Base-by-base conservation (phyloP, 331 rosid genomes). In the Quercus lobata region DNA sequence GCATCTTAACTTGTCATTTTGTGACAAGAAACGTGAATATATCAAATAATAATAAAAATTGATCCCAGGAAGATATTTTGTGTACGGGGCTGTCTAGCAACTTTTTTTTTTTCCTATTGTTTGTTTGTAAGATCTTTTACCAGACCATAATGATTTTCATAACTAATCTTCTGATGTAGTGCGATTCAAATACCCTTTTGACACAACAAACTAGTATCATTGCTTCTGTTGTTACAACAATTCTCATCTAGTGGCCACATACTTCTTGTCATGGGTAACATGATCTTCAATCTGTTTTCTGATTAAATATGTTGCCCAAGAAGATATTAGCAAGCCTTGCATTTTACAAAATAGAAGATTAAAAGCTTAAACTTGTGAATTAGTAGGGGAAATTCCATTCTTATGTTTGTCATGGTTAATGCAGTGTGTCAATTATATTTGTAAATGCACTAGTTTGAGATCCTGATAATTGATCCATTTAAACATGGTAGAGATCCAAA, bases 401-500 rank as follows among this genome's bases (percentile, higher is more conserved):
- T 61, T 52, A 12, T 27, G 17, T 44, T 54, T 12, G 2, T 10
- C 24, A 49, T 49, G n/a, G 65, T 77, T 25, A 71, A 24, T 77
- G 72, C 75, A 75, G 22, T 49, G 55, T 53, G 19, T 83, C 29
- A 21, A 57, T 21, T 62, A 69, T 79, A 32, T 27, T 60, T 2
- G 76, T 60, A 55, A 4, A 62, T 19, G 65, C 49, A 72, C 35
- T 68, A 41, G 70, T 55, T 56, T 57, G 63, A 37, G 29, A 58
- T 57, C 71, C 80, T 65, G 69, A 73, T 65, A 53, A 60, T 34
- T 72, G 79, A 73, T 41, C 54, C 54, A 41, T 83, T 85, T 69
- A 74, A 69, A 83, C 72, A 65, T 79, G 86, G 75, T 72, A 93
- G 97, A 77, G 94, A 93, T 84, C 88, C 97, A 49, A 93, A 76